phyloP scores from a whole-genome alignment of 495 filamentous ascomycete genomes.

The Tuber borchii region DNA sequence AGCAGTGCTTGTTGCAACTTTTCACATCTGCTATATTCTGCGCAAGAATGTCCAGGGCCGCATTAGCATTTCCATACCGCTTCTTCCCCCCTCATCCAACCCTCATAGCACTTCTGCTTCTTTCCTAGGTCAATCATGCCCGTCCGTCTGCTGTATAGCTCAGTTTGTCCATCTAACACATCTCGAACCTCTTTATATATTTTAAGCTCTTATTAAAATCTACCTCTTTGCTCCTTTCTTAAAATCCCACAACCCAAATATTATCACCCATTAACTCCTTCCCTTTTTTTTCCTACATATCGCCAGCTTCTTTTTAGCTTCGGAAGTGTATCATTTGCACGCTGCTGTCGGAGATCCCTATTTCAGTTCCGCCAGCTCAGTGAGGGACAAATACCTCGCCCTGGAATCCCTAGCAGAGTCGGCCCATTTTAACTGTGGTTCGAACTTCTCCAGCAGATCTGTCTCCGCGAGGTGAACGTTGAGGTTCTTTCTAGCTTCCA shows the following conservation, averaged over 20 bases:
- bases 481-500: slow-evolving; percentile 78
- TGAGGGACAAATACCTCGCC: slow-evolving; percentile 57
- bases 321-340: slow-evolving; percentile 68
- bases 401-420: slow-evolving; percentile 64
- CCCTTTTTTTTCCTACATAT: slow-evolving; percentile 88
- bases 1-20: too few relatives aligned
- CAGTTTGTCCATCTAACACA: slow-evolving; percentile 74
- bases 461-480: slow-evolving; percentile 94
- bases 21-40: too few relatives aligned
- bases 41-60: too few relatives aligned
- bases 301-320: slow-evolving; percentile 65
- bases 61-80: slow-evolving; percentile 89
- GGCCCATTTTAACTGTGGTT: slow-evolving; percentile 84
- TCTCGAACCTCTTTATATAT: slow-evolving; percentile 84
- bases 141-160: slow-evolving; percentile 80
- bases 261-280: slow-evolving; percentile 89
- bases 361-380: slow-evolving; percentile 70
- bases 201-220: slow-evolving; percentile 75
- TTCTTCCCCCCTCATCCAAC: slow-evolving; percentile 99
- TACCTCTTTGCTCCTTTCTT: slow-evolving; percentile 63
- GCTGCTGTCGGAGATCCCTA: slow-evolving; percentile 70
- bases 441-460: slow-evolving; percentile 68
- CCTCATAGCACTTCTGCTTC: slow-evolving; percentile 90
- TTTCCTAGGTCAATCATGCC: slow-evolving; percentile 90
- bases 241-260: slow-evolving; percentile 66